Evolutionary conservation across 495 filamentous ascomycete genomes (phyloP).

Genomic region (Penicillium macrosclerotiorum): DNA sequence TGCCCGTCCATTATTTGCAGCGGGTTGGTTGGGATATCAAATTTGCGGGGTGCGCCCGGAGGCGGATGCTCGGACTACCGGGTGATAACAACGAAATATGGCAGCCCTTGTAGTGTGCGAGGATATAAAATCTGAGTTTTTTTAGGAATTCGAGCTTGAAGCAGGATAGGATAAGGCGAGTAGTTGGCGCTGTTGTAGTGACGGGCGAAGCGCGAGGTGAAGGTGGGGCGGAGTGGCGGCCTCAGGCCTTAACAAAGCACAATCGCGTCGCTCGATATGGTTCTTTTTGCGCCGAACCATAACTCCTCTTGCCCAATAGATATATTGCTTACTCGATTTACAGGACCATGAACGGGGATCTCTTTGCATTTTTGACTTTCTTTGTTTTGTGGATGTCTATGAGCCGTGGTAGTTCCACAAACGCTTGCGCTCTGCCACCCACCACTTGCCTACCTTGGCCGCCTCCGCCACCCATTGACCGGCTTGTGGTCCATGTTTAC

Average conservation of each 20-base stretch:
- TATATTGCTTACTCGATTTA: too few species aligned
- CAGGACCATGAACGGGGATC: too few species aligned
- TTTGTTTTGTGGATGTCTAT: background rate
- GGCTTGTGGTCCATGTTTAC: conserved; percentile 22
- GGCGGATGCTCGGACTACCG: too few species aligned
- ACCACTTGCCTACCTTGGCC: conserved; percentile 34
- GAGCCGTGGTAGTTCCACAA: conserved; percentile 16
- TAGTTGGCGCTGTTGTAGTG: background rate
- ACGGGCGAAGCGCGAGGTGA: background rate
- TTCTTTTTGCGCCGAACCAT: conserved; percentile 2
- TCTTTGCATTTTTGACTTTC: too few species aligned
- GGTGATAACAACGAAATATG: background rate
- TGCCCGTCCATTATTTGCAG: conserved; percentile 30
- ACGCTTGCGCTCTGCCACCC: conserved; percentile 26
- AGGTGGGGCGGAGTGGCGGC: conserved; percentile 4
- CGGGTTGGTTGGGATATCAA: background rate
- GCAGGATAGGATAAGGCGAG: background rate
- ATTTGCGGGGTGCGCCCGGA: conserved; percentile 1
- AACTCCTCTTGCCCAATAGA: too few species aligned
- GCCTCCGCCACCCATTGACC: conserved; percentile 37
- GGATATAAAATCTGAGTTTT: too few species aligned
- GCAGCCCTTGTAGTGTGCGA: too few species aligned
- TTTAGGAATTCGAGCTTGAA: too few species aligned
- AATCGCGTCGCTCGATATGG: conserved; percentile 7
- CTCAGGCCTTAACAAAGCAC: conserved; percentile 13